Evolutionary conservation across 2,329 filamentous ascomycete species (phyloP), one percentile per base, ranked within the genome.

Genomic region (Colletotrichum truncatum): DNA sequence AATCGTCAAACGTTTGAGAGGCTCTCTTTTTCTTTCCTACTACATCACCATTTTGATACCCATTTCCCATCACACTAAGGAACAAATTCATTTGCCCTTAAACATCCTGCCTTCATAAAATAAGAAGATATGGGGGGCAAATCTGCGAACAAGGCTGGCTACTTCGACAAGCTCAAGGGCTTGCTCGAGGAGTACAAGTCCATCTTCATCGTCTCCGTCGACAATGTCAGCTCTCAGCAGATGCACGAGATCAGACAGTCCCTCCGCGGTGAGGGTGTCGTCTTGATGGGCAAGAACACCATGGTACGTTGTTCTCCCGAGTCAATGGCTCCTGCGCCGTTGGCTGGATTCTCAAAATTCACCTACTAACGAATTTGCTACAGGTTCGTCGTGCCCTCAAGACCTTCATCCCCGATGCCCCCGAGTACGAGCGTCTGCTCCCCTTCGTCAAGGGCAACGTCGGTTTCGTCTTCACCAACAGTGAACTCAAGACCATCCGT

Each of bases 171-270:
- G 94, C 94, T 99, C 83, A 97, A 98, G 91, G 83, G 83, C 84
- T 90, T 98, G 82, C 91, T 99, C 82, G 93, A 98, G 87, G 91
- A 94, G 82, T 98, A 97, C 92, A 90, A 89, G 83, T 95, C 92
- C 79, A 92, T 98, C 87, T 98, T 99, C 93, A 94, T 99, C 83
- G 94, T 97, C 83, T 80, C 90, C 80, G 91, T 95, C 80, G 93
- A 98, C 93, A 99, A 98, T 99, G 96, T 99, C 90, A 93, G 91
- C 84, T 99, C 96, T 75, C 96, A 99, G 91, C 97, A 99, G 91
- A 99, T 99, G 97, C 96, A 99, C 93, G 96, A 99, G 90, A 98
- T 99, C 84, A 93, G 96, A 82, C 85, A 91, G 78, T 85, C 93
- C 77, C 92, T 99, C 82, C 94, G 96, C 82, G 91, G 91, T 70